Conservation (phyloP, 106 monocot genomes). For the Cymbidium sinense region DNA sequence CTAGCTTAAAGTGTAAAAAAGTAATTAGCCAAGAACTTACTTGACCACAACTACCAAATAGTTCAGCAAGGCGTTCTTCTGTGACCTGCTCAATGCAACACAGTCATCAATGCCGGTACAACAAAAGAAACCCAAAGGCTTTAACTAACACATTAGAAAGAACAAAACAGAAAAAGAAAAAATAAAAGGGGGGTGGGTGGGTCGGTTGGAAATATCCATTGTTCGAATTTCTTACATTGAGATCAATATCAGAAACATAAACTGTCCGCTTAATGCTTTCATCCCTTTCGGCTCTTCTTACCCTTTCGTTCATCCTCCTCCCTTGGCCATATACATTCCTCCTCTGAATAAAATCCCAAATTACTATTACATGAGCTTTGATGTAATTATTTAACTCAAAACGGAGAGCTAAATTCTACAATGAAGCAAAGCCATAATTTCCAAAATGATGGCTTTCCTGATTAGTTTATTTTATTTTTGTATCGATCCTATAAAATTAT, state of each 20-base stretch:
- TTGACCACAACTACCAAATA: slow-evolving; percentile 69
- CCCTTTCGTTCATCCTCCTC: slow-evolving; percentile 40
- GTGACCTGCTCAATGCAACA: slow-evolving; percentile 52
- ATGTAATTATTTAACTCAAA: neutral
- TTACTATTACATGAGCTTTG: neutral
- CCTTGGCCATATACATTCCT: slow-evolving; percentile 42
- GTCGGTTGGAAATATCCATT: neutral
- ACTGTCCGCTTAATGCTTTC: slow-evolving; percentile 77
- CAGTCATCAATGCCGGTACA: neutral
- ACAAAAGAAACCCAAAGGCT: neutral
- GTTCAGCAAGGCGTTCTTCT: slow-evolving; percentile 76
- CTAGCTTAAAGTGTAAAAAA: neutral
- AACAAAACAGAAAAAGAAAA: neutral
- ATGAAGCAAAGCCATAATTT: neutral
- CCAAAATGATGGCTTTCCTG: neutral
- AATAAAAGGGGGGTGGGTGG: slow-evolving; percentile 2
- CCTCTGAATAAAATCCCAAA: slow-evolving; percentile 28
- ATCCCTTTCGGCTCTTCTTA: slow-evolving; percentile 48
- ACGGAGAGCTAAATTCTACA: neutral
- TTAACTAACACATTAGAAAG: slow-evolving; percentile 10
- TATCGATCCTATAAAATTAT: neutral
- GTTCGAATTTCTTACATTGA: slow-evolving; percentile 39
- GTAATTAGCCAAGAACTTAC: slow-evolving; percentile 33
- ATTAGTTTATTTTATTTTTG: neutral
- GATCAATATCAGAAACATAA: slow-evolving; percentile 91